Conservation (phyloP, 805 yeast species). For the Yamadazyma tumulicola region DNA sequence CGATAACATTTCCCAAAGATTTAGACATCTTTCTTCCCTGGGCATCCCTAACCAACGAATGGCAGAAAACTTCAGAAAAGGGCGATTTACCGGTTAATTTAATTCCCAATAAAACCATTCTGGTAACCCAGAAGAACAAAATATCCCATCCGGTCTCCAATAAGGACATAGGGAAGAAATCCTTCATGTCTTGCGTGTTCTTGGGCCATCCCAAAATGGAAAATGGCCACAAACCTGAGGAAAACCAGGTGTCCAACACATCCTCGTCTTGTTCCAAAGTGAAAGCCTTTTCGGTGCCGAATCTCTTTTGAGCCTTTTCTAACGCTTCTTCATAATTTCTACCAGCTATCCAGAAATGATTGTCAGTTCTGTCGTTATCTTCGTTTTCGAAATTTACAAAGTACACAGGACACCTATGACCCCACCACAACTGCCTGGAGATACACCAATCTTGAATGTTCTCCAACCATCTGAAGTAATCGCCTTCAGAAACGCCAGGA, state of each 20-base stretch:
- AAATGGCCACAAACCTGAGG: slow-evolving; percentile 97
- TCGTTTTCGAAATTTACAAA: slow-evolving; percentile 78
- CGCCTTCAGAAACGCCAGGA: slow-evolving; percentile 89
- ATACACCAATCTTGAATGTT: slow-evolving; percentile 99
- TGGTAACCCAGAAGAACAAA: slow-evolving; percentile 96
- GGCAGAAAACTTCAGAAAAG: slow-evolving; percentile 96
- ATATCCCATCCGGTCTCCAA: slow-evolving; percentile 99
- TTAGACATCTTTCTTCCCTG: slow-evolving; percentile 99
- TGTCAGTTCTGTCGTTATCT: slow-evolving; percentile 58
- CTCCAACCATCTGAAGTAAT: slow-evolving; percentile 92
- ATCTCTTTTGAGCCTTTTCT: slow-evolving; percentile 71
- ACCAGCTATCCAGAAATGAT: slow-evolving; percentile 88
- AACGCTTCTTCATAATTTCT: slow-evolving; percentile 79
- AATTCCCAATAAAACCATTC: slow-evolving; percentile 91
- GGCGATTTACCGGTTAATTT: slow-evolving; percentile 90
- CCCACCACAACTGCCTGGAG: slow-evolving; percentile 91
- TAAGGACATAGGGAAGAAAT: slow-evolving; percentile 87
- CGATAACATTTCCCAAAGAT: slow-evolving; percentile 93
- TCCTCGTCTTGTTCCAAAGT: slow-evolving; percentile 94
- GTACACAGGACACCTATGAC: slow-evolving; percentile 97
- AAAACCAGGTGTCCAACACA: slow-evolving; percentile 98
- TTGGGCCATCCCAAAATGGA: slow-evolving; percentile 97
- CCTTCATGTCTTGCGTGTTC: slow-evolving; percentile 65
- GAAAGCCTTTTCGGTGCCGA: slow-evolving; percentile 59
- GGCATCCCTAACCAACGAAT: slow-evolving; percentile 96